Conservation (phyloP, 2,329 filamentous ascomycete species). For the Coniella lustricola region DNA sequence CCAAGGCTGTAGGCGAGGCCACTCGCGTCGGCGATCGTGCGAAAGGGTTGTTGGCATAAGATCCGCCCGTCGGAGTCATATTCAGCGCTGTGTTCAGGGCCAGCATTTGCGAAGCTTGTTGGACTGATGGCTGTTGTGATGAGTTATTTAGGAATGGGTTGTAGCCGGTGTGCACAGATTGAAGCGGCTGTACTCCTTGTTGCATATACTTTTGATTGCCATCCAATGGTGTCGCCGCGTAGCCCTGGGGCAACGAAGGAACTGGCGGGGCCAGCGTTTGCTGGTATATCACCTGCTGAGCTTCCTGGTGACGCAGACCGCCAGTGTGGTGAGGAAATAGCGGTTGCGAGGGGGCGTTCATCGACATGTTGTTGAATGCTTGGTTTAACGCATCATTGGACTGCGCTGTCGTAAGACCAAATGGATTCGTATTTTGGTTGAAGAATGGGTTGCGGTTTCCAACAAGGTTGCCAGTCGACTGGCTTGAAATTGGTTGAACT, state of each 20-base stretch:
- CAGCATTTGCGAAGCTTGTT: conserved; percentile 28
- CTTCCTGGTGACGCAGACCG: conserved; percentile 41
- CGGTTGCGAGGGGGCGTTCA: conserved; percentile 50
- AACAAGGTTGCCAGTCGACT: conserved; percentile 57
- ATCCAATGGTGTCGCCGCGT: conserved; percentile 32
- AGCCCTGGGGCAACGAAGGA: conserved; percentile 34
- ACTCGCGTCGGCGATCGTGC: conserved; percentile 42
- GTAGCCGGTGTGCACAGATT: conserved; percentile 35
- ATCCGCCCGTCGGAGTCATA: conserved; percentile 19
- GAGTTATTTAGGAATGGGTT: conserved; percentile 46
- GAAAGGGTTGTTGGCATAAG: conserved; percentile 40
- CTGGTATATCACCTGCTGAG: conserved; percentile 35
- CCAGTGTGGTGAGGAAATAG: conserved; percentile 73
- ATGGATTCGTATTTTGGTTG: conserved; percentile 57
- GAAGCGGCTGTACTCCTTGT: conserved; percentile 20
- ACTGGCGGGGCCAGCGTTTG: conserved; percentile 37
- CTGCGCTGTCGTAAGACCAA: conserved; percentile 45
- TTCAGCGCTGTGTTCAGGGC: conserved; percentile 30
- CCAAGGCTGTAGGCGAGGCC: conserved; percentile 38
- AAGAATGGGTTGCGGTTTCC: conserved; percentile 52
- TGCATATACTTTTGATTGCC: conserved; percentile 36
- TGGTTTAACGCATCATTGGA: conserved; percentile 47
- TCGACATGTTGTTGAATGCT: conserved; percentile 68
- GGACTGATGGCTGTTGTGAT: conserved; percentile 23
- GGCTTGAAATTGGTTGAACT: conserved; percentile 54